Conservation (phyloP, 495 filamentous ascomycete species). For the Annulohypoxylon stygium region DNA sequence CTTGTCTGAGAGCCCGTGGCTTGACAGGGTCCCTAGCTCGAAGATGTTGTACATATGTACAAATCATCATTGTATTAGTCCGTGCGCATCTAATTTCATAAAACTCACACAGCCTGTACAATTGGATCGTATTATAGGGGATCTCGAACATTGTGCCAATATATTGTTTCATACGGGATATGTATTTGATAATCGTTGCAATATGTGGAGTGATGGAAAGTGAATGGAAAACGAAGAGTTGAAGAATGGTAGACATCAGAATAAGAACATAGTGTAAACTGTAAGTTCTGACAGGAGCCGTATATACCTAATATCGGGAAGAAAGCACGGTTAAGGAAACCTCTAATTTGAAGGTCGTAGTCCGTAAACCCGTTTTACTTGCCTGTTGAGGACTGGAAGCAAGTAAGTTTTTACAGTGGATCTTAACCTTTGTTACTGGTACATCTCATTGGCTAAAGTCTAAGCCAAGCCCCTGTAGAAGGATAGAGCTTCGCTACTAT, state of each 20-base stretch:
- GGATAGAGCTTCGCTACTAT: constrained; percentile 28
- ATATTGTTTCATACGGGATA: constrained; percentile 9
- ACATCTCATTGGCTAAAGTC: constrained; percentile 29
- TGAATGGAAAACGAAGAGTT: no score
- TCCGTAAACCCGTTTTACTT: constrained; percentile 1
- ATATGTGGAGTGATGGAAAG: neutral
- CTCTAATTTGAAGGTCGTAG: constrained; percentile 29
- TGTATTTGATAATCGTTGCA: neutral
- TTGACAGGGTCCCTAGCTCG: constrained; percentile 40
- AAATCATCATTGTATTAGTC: neutral
- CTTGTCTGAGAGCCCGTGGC: constrained; percentile 37
- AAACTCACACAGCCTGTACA: neutral
- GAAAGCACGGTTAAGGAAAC: constrained; percentile 9
- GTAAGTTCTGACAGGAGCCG: constrained; percentile 9
- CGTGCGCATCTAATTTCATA: constrained; percentile 16
- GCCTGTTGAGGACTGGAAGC: constrained; percentile 4
- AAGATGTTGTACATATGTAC: constrained; percentile 20
- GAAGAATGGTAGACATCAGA: constrained; percentile 1
- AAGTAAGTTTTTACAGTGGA: constrained; percentile 22
- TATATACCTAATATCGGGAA: constrained; percentile 18
- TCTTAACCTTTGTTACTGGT: constrained; percentile 33
- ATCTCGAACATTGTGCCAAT: constrained; percentile 6
- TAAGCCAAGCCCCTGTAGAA: constrained; percentile 27
- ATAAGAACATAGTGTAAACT: neutral
- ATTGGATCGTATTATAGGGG: neutral